phyloP scores from a whole-genome alignment of 2,329 filamentous ascomycete species.

The Fusarium napiforme region DNA sequence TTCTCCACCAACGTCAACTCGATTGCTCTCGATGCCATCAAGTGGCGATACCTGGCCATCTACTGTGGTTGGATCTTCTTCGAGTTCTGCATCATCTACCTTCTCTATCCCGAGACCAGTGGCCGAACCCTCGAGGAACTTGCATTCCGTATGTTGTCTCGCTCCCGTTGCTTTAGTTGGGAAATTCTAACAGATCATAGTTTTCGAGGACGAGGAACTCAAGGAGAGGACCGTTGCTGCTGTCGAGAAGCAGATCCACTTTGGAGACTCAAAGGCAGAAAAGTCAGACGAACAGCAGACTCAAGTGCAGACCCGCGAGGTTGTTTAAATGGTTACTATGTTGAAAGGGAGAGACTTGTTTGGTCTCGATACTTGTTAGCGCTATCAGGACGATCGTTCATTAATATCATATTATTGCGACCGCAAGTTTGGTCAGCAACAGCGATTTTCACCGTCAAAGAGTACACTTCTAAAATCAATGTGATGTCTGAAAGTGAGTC shows the following conservation, averaged over 20 bases:
- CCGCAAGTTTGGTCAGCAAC: neutral
- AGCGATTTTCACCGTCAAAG: neutral
- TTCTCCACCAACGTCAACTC: slow-evolving; percentile 59
- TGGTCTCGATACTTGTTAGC: neutral
- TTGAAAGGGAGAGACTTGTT: neutral
- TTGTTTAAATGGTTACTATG: neutral
- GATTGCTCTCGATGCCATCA: slow-evolving; percentile 52
- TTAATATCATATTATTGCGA: neutral
- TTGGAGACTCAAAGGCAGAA: slow-evolving; percentile 30
- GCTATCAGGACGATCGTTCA: neutral
- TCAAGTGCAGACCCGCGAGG: slow-evolving; percentile 19
- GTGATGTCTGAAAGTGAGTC: neutral
- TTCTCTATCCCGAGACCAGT: slow-evolving; percentile 86
- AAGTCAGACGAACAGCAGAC: slow-evolving; percentile 11
- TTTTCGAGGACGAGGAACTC: slow-evolving; percentile 54
- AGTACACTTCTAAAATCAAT: neutral
- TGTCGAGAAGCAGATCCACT: slow-evolving; percentile 53
- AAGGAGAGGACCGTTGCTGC: slow-evolving; percentile 53
- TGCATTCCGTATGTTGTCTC: slow-evolving; percentile 51
- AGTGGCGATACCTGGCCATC: slow-evolving; percentile 57
- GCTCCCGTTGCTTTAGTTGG: fast-evolving
- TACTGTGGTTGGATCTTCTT: slow-evolving; percentile 57
- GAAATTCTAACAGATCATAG: slow-evolving; percentile 39
- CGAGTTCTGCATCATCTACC: slow-evolving; percentile 70
- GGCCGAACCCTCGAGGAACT: slow-evolving; percentile 78